Percentiles rank a stretch among this genome's conserved stretches.
These are phyloP conservation scores for Asclepias syriaca DNA, from an alignment of 257 asterid species.

Conservation along the genomic window DNA sequence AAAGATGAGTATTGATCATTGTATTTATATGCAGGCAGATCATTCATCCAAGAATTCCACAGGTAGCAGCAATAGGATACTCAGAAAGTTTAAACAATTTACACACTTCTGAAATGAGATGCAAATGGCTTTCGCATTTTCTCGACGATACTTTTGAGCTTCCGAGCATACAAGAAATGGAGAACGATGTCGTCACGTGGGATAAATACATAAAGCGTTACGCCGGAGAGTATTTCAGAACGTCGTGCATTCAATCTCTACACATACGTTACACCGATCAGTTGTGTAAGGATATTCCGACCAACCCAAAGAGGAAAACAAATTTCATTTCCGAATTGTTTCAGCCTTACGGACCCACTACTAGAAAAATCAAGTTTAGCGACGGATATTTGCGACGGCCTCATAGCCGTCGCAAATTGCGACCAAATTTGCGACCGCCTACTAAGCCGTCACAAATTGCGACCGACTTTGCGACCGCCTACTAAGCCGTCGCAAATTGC, in stretches of 20 bases:
- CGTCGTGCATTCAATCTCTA: constrained; percentile 40
- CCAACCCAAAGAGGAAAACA: constrained; percentile 52
- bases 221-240: constrained; percentile 16
- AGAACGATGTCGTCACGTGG: constrained; percentile 22
- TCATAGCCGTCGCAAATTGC: too few relatives aligned
- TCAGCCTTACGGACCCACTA: constrained; percentile 47
- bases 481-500: too few relatives aligned
- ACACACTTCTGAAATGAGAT: constrained; percentile 25
- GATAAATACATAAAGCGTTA: constrained; percentile 28
- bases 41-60: constrained; percentile 72
- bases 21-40: constrained; percentile 53
- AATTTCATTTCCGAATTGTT: constrained; percentile 43
- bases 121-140: constrained; percentile 30
- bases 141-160: constrained; percentile 20
- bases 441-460: too few relatives aligned
- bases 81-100: constrained; percentile 47
- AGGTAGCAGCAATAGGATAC: constrained; percentile 53
- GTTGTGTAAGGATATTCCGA: constrained; percentile 56
- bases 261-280: constrained; percentile 59
- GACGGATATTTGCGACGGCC: too few relatives aligned
- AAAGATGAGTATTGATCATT: too few relatives aligned
- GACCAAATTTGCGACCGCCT: too few relatives aligned
- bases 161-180: constrained; percentile 30
- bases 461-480: too few relatives aligned
- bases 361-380: too few relatives aligned